Conservation (phyloP, 805 yeast species). For the Kodamaea leandrae region DNA sequence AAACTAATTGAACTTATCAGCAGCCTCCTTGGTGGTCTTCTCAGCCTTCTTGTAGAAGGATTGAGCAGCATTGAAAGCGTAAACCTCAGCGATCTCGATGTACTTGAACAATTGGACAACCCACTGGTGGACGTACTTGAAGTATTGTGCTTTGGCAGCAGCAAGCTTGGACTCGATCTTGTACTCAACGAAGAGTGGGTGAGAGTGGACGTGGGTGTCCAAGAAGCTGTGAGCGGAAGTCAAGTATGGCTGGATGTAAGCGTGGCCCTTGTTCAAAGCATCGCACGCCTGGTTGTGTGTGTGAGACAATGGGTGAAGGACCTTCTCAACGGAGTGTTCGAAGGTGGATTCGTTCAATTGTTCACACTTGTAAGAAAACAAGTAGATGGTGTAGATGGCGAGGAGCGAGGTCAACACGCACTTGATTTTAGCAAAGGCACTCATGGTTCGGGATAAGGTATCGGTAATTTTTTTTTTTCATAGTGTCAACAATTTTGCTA, state of each 20-base stretch:
- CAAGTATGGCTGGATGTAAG: slow-evolving; percentile 30
- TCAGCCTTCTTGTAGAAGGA: slow-evolving; percentile 4
- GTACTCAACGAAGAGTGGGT: slow-evolving; percentile 33
- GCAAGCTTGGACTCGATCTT: slow-evolving; percentile 28
- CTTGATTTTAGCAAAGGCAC: slow-evolving; percentile 19
- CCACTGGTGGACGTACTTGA: slow-evolving; percentile 28
- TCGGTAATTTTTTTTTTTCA: neutral
- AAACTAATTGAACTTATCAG: slow-evolving; percentile 1
- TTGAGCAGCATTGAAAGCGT: slow-evolving; percentile 23
- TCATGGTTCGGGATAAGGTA: slow-evolving; percentile 10
- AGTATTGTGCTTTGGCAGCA: slow-evolving; percentile 21
- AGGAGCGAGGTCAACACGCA: slow-evolving; percentile 22
- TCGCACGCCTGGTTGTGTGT: slow-evolving; percentile 37
- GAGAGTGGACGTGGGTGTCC: slow-evolving; percentile 38
- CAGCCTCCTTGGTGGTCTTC: slow-evolving; percentile 2
- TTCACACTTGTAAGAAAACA: slow-evolving; percentile 40
- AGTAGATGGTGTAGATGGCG: slow-evolving; percentile 35
- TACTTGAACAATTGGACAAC: slow-evolving; percentile 31
- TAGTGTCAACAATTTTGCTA: slow-evolving; percentile 1
- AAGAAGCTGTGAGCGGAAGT: slow-evolving; percentile 26
- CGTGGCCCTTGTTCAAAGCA: slow-evolving; percentile 28
- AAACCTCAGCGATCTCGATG: slow-evolving; percentile 34
- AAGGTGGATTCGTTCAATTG: slow-evolving; percentile 27
- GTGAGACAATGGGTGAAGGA: slow-evolving; percentile 39
- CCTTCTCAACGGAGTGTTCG: slow-evolving; percentile 27